phyloP scores from a whole-genome alignment of 2,329 filamentous ascomycete genomes.

The Sclerotiophoma versabilis region DNA sequence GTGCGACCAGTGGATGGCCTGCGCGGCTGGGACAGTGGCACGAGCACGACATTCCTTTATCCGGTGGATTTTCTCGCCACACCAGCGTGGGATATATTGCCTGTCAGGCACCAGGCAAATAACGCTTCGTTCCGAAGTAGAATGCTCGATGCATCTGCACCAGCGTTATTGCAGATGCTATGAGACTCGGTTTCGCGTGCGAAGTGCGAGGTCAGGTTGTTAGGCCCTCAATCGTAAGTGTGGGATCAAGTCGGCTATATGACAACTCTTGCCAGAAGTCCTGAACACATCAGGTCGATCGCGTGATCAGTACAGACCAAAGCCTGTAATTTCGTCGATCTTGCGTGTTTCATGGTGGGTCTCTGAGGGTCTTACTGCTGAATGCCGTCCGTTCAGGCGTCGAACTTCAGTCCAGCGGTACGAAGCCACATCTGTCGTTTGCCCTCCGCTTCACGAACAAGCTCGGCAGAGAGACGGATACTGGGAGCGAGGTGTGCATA shows the following conservation, averaged over 20 bases:
- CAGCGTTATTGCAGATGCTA: not conserved
- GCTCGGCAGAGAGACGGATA: conserved; percentile 76
- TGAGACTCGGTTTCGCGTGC: not conserved
- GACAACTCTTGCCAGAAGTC: not conserved
- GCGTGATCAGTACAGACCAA: not conserved
- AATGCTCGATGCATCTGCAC: conserved; percentile 7
- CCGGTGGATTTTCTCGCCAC: conserved; percentile 4
- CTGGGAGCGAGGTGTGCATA: conserved; percentile 80
- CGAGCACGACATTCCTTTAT: conserved; percentile 1
- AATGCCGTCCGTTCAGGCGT: conserved; percentile 34
- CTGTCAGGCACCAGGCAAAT: not conserved
- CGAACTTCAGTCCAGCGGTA: conserved; percentile 49
- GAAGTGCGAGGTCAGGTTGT: not conserved
- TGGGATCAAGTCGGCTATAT: not conserved
- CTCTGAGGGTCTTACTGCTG: not conserved
- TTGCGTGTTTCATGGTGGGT: not conserved
- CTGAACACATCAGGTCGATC: not conserved
- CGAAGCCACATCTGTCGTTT: conserved; percentile 68
- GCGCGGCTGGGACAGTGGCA: not conserved
- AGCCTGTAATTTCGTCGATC: not conserved
- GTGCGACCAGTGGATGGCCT: not conserved
- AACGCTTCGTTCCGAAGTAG: not conserved
- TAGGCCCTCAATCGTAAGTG: not conserved
- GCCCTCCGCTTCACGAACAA: conserved; percentile 77
- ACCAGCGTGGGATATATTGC: not conserved